Evolutionary conservation across 345 rosid species (phyloP).

Genomic region (Eucalyptus curtisii): DNA sequence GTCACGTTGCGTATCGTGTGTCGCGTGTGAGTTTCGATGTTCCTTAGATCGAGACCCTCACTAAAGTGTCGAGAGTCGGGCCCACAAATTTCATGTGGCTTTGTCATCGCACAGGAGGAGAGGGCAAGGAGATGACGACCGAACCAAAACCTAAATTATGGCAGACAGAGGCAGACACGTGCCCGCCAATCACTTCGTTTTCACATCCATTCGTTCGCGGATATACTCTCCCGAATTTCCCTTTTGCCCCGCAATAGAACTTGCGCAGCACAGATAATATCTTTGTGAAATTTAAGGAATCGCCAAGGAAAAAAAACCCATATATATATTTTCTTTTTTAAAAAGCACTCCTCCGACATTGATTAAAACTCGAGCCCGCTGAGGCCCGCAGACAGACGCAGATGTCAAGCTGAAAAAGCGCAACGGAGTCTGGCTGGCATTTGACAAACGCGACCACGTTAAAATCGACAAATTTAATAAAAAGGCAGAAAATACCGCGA

Average conservation of each 20-base stretch:
- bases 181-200: neutral
- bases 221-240: neutral
- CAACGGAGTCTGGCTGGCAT: neutral
- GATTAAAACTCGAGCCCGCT: neutral
- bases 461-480: neutral
- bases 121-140: neutral
- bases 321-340: too few species aligned
- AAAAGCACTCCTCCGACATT: neutral
- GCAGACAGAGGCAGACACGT: neutral
- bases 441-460: neutral
- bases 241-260: neutral
- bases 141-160: neutral
- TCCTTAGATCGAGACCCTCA: too few species aligned
- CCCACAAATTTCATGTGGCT: neutral
- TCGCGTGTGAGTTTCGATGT: too few species aligned
- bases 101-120: neutral
- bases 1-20: too few species aligned
- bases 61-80: neutral
- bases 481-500: neutral
- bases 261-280: neutral
- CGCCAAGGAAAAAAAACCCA: neutral
- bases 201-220: neutral
- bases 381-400: neutral
- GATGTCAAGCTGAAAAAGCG: neutral
- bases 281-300: neutral